Evolutionary conservation across 805 yeast species (phyloP).

Genomic region (Candida argentea): DNA sequence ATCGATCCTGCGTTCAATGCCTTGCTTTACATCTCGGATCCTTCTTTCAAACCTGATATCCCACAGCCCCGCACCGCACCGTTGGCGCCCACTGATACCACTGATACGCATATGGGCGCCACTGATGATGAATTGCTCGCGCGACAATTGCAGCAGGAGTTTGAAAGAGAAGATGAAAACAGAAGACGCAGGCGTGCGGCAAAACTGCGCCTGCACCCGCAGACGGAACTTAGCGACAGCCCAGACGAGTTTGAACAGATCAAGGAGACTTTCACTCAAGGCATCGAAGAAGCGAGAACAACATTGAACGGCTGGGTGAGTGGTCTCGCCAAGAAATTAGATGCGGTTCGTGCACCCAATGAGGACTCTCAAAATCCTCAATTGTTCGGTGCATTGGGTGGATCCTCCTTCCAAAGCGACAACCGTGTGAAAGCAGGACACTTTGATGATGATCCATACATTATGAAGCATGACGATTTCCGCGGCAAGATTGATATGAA

Average conservation of each 20-base stretch:
- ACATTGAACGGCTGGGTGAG: conserved; percentile 74
- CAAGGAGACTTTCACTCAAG: conserved; percentile 58
- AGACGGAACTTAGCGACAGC: conserved; percentile 26
- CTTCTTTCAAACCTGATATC: conserved; percentile 45
- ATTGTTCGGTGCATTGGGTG: conserved; percentile 37
- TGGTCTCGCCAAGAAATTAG: conserved; percentile 47
- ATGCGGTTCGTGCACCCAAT: conserved; percentile 12
- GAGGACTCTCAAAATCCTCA: conserved; percentile 14
- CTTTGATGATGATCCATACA: conserved; percentile 49
- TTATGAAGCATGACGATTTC: conserved; percentile 38
- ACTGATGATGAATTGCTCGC: conserved; percentile 76
- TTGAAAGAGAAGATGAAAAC: conserved; percentile 30
- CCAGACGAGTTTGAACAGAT: conserved; percentile 57
- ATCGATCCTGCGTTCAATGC: conserved; percentile 88
- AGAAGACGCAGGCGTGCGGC: conserved; percentile 18
- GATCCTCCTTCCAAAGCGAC: conserved; percentile 24
- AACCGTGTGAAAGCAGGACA: conserved; percentile 9
- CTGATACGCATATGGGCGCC: conserved; percentile 5
- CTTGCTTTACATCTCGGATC: conserved; percentile 69
- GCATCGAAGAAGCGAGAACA: conserved; percentile 70
- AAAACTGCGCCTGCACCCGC: conserved; percentile 6
- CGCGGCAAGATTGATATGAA: conserved; percentile 35
- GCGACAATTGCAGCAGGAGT: conserved; percentile 64
- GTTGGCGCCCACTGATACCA: conserved; percentile 8
- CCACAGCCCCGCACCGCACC: conserved; percentile 17